Evolutionary conservation across 2,329 filamentous ascomycete genomes (phyloP), one percentile per base, ranked within the genome.

Genomic region (Colletotrichum sansevieriae): DNA sequence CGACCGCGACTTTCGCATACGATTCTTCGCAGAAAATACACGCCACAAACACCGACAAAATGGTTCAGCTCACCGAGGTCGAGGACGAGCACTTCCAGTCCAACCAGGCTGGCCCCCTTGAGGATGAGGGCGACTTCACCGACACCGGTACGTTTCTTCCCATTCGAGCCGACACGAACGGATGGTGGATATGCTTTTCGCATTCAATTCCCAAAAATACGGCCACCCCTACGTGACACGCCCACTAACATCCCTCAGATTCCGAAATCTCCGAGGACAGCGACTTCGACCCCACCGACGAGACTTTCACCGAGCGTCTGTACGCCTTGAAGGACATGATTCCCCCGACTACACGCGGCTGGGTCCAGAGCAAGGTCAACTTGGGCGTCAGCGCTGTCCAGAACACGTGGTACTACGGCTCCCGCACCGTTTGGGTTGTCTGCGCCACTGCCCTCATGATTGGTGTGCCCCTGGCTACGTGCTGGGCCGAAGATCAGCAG

Each of bases 21-120:
- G 33, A 55, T 12, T 15, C 22, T 29, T 10, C 49, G 13, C 25
- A 37, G 18, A 51, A 65, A 29, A 11, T 44, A 49, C 47, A 51
- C 51, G 22, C 39, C 39, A 22, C 62, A 37, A 46, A 29, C 11
- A 46, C 65, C 52, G 72, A 66, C 83, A 90, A 81, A 76, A 98
- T 98, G 95, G 95, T 98, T 82, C 94, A 95, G 83, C 93, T 98
- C 79, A 93, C 94, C 79, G 95, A 98, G 86, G 95, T 98, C 78
- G 91, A 97, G 79, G 95, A 98, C 80, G 95, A 98, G 87, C 93
- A 97, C 83, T 97, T 98, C 86, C 87, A 91, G 83, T 85, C 88
- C 80, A 84, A 86, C 74, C 90, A 92, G 76, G 83, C 90, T 71
- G 85, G 88, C 66, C 88, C 90, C 69, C 91, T 94, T 74, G 91